phyloP scores from a whole-genome alignment of 2,329 filamentous ascomycete species.

The Sporothrix pallida region DNA sequence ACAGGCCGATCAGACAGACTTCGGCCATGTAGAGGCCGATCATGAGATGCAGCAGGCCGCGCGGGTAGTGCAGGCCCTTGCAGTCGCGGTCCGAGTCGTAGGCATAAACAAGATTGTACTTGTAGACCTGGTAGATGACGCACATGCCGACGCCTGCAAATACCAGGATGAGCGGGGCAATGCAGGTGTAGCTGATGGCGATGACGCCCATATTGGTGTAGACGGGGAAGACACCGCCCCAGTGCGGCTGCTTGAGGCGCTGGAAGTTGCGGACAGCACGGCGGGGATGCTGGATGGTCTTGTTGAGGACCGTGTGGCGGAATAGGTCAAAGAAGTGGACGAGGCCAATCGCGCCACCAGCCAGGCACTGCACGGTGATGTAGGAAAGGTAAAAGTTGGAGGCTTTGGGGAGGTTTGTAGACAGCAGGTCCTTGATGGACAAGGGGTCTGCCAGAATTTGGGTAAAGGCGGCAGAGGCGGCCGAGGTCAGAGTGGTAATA shows the following conservation, averaged over 20 bases:
- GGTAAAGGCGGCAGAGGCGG: constrained; percentile 67
- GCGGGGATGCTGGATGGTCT: constrained; percentile 78
- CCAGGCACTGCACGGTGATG: constrained; percentile 83
- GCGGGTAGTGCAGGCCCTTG: constrained; percentile 84
- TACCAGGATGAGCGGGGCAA: constrained; percentile 80
- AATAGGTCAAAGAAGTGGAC: constrained; percentile 70
- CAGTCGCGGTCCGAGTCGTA: constrained; percentile 81
- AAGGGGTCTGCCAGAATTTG: constrained; percentile 65
- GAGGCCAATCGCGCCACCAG: constrained; percentile 73
- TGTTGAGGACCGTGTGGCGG: constrained; percentile 62
- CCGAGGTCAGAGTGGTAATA: constrained; percentile 77
- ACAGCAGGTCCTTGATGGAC: constrained; percentile 61
- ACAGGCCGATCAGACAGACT: constrained; percentile 80
- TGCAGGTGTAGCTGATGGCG: constrained; percentile 79
- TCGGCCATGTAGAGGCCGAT: constrained; percentile 81
- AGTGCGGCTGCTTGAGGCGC: constrained; percentile 69
- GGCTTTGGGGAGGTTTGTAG: constrained; percentile 68
- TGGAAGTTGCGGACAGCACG: constrained; percentile 79
- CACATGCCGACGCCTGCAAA: constrained; percentile 79
- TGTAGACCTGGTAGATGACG: constrained; percentile 82
- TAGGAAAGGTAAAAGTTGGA: constrained; percentile 85
- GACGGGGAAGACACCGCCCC: constrained; percentile 77
- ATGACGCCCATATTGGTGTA: constrained; percentile 78
- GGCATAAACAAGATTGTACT: constrained; percentile 86
- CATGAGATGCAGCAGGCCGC: constrained; percentile 84